phyloP scores from a whole-genome alignment of 805 yeast genomes.

The Starmerella floricola region DNA sequence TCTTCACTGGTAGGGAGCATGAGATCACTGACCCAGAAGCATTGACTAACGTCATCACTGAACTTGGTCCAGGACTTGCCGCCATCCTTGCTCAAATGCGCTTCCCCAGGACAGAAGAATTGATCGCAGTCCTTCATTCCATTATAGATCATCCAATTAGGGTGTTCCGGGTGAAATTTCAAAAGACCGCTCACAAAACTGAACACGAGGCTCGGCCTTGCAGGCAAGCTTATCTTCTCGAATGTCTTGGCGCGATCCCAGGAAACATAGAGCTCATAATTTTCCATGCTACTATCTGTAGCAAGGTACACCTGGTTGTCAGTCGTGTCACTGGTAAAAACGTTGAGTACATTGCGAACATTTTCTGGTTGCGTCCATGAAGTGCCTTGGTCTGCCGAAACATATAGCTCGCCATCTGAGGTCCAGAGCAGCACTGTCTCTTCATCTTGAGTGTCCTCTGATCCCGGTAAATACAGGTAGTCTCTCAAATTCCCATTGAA shows the following conservation, averaged over 20 bases:
- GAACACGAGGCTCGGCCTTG: slow-evolving; percentile 33
- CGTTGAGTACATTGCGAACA: slow-evolving; percentile 25
- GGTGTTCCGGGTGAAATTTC: slow-evolving; percentile 48
- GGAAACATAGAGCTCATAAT: slow-evolving; percentile 44
- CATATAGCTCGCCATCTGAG: slow-evolving; percentile 38
- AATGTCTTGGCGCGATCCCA: slow-evolving; percentile 57
- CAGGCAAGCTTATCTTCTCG: slow-evolving; percentile 38
- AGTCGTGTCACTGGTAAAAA: slow-evolving; percentile 49
- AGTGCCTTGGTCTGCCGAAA: slow-evolving; percentile 62
- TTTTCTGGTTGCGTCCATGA: slow-evolving; percentile 27
- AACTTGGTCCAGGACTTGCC: slow-evolving; percentile 53
- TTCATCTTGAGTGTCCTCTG: slow-evolving; percentile 36
- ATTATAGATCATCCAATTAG: slow-evolving; percentile 53
- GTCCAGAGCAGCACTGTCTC: slow-evolving; percentile 59
- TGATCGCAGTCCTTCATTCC: slow-evolving; percentile 45
- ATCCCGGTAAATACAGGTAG: slow-evolving; percentile 51
- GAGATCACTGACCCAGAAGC: slow-evolving; percentile 59
- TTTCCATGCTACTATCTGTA: slow-evolving; percentile 39
- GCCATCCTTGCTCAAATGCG: slow-evolving; percentile 52
- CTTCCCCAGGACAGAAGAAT: slow-evolving; percentile 42
- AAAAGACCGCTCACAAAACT: slow-evolving; percentile 31
- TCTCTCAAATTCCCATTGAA: slow-evolving; percentile 44
- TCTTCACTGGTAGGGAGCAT: slow-evolving; percentile 34
- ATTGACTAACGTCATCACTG: slow-evolving; percentile 40
- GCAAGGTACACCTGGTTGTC: slow-evolving; percentile 46